Evolutionary conservation across 208 protist genomes (phyloP), one percentile per base, ranked within the genome.

Genomic region (Tritrichomonas foetus): DNA sequence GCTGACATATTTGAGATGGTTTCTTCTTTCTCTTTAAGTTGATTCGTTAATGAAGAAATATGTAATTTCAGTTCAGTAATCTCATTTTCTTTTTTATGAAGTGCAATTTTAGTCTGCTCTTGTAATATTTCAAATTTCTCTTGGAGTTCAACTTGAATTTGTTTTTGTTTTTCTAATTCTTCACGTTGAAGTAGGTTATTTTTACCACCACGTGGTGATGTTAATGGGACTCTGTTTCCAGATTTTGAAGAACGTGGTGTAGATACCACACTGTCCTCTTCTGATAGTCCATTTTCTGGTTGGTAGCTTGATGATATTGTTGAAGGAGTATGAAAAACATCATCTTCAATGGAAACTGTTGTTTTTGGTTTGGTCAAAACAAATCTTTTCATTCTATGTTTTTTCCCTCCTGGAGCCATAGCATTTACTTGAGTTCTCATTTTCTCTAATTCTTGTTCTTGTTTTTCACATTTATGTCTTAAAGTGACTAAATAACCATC

Each of bases 381-480:
- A 22, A 61, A 16, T 61, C 16, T 61, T 61, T 16, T 61, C 16
- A 22, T 61, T 16, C 16, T 61, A 16, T 61, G 16, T 5, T 5
- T 61, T 61, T 16, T 61, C 16, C 16, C 41, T n/a, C 14, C 41
- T 44, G 74, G 41, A 47, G 5, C 41, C 22, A 39, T 39, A 89
- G 57, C 78, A 27, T 22, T 5, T 16, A 89, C 8, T 50, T 89
- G 78, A 39, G 78, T 36, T 33, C 78, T 25, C 2, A 89, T 41
- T 36, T 89, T 89, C 30, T 89, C 78, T 20, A 89, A 20, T 61
- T 89, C 78, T 27, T 53, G 47, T 57, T 89, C 27, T 61, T 89
- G 78, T 39, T 53, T 25, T 57, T 44, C 78, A 30, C 25, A 89
- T 49, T 89, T 89, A 50, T 89, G 78, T 16, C 78, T 25, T 57